These are phyloP conservation scores for Ophiocordyceps unilateralis DNA, from an alignment of 2,329 filamentous ascomycete genomes.

Conservation along the genomic window DNA sequence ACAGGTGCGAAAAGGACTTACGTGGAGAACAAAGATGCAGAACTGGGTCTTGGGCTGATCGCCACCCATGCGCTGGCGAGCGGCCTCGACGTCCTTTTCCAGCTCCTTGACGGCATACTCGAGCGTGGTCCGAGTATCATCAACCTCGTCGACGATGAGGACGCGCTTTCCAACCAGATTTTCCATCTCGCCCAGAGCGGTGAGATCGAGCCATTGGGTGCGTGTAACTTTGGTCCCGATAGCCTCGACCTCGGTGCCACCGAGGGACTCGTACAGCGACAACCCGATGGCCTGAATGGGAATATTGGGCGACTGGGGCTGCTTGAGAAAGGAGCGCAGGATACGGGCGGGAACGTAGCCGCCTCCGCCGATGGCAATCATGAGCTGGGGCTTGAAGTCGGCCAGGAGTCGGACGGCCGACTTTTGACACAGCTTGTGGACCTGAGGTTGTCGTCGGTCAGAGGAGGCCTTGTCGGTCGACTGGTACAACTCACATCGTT, in stretches of 20 bases:
- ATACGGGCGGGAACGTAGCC: conserved; percentile 96
- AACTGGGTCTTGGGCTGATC: conserved; percentile 61
- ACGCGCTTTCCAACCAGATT: conserved; percentile 84
- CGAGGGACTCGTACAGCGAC: conserved; percentile 83
- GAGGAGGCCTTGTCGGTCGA: no score
- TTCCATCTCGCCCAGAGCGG: conserved; percentile 63
- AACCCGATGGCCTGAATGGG: conserved; percentile 98
- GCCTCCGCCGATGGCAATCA: conserved; percentile 95
- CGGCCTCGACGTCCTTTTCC: conserved; percentile 80
- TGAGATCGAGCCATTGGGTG: conserved; percentile 95
- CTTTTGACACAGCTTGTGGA: conserved; percentile 92
- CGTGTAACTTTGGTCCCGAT: conserved; percentile 89
- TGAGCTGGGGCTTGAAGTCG: conserved; percentile 81
- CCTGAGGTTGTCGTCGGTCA: conserved; percentile 31
- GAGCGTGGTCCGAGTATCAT: conserved; percentile 85
- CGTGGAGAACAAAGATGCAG: conserved; percentile 87
- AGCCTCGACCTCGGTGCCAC: conserved; percentile 41
- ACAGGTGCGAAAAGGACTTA: conserved; percentile 24
- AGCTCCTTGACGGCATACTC: conserved; percentile 89
- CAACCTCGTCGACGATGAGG: conserved; percentile 87
- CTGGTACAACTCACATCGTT: conserved; percentile 53
- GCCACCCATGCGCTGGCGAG: conserved; percentile 54
- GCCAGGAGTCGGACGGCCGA: conserved; percentile 66
- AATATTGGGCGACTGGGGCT: conserved; percentile 74
- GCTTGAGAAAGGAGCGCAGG: conserved; percentile 92